Conservation (phyloP, 1,284 basidiomycete species). For the Pascua sp. region DNA sequence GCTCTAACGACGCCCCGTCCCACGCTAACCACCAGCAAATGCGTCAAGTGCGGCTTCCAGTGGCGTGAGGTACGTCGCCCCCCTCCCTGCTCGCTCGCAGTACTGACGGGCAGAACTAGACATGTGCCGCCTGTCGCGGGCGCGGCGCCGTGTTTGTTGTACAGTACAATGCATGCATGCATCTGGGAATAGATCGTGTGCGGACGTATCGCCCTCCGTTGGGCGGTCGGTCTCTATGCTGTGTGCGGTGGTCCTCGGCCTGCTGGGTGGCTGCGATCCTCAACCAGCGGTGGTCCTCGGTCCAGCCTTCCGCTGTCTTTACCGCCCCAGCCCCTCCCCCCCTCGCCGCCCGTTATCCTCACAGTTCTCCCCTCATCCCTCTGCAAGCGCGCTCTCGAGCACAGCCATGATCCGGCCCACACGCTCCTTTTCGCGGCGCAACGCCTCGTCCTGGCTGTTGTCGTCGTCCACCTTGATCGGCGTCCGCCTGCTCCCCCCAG, state of each 20-base stretch:
- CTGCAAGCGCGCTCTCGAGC: constrained; percentile 28
- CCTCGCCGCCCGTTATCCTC: no score
- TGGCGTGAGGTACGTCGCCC: constrained; percentile 38
- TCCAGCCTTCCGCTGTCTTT: no score
- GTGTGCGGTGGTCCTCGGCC: no score
- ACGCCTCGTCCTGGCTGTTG: neutral
- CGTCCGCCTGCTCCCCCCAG: neutral
- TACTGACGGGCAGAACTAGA: neutral
- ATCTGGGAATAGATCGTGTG: no score
- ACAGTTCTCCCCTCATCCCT: no score
- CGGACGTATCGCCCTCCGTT: no score
- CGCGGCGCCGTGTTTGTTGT: constrained; percentile 6
- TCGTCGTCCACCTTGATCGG: neutral
- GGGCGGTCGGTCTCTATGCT: no score
- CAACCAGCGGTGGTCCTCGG: no score
- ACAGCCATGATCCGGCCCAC: constrained; percentile 38
- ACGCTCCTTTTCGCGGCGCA: constrained; percentile 23
- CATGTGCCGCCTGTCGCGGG: no score
- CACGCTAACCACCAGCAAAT: constrained; percentile 34
- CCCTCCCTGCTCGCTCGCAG: no score
- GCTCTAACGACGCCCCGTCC: neutral
- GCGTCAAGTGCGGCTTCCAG: constrained; percentile 45
- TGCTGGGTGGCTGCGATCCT: no score
- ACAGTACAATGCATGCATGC: constrained; percentile 4
- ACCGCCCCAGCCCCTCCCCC: no score